These are phyloP conservation scores for Kalmanozyma brasiliensis DNA, from an alignment of 1,284 basidiomycete genomes.

Conservation along the genomic window DNA sequence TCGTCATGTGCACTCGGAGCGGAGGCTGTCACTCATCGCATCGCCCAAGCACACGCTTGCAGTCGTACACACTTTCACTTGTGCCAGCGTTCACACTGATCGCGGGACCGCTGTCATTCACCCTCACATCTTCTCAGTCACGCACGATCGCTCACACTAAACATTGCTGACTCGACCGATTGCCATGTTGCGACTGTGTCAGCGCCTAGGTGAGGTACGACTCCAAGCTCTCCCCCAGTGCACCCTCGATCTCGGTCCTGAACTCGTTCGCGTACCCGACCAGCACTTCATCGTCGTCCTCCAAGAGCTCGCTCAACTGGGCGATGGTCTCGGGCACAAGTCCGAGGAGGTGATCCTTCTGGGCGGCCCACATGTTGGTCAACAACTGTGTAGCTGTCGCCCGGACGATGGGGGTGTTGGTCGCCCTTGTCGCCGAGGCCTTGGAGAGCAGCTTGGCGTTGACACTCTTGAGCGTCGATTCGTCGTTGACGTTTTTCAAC, in stretches of 20 bases:
- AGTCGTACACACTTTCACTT: too few relatives aligned
- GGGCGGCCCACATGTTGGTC: conserved; percentile 77
- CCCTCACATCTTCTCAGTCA: too few relatives aligned
- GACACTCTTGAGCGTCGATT: conserved; percentile 77
- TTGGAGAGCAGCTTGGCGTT: conserved; percentile 88
- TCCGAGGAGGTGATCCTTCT: conserved; percentile 73
- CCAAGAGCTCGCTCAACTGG: conserved; percentile 71
- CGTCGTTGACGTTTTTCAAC: conserved; percentile 73
- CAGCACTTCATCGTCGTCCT: conserved; percentile 70
- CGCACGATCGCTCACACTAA: too few relatives aligned
- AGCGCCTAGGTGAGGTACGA: conserved; percentile 65
- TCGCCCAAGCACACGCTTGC: too few relatives aligned
- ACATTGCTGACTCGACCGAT: too few relatives aligned
- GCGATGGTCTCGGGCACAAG: conserved; percentile 72
- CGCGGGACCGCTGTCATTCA: too few relatives aligned
- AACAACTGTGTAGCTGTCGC: conserved; percentile 78
- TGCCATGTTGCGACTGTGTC: too few relatives aligned
- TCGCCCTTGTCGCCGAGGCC: conserved; percentile 72
- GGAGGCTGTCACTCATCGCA: too few relatives aligned
- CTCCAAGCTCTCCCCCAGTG: conserved; percentile 69
- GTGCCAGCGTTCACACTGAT: too few relatives aligned
- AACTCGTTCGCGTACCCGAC: conserved; percentile 69
- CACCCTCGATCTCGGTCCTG: conserved; percentile 69
- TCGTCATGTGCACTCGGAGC: too few relatives aligned
- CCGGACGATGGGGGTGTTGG: conserved; percentile 24